phyloP scores from a whole-genome alignment of 345 rosid species.

The Hibiscus tridactylites region DNA sequence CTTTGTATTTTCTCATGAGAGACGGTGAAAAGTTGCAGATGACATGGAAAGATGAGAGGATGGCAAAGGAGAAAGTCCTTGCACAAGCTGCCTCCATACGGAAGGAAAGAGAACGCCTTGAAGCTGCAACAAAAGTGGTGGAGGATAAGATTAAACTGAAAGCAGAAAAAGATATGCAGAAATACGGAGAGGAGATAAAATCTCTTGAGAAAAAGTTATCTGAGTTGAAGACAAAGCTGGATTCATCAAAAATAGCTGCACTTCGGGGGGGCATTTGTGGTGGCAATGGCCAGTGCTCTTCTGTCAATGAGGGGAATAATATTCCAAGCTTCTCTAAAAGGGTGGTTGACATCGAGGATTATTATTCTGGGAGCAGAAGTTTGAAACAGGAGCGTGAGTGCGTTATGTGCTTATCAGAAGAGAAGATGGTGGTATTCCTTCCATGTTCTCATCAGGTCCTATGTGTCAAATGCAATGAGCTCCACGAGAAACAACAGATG shows the following conservation, averaged over 20 bases:
- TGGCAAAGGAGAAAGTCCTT: constrained; percentile 13
- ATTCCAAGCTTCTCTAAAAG: not conserved
- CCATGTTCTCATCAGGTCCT: constrained; percentile 68
- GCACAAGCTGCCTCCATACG: constrained; percentile 20
- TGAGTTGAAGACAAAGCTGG: constrained; percentile 30
- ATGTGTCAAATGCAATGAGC: constrained; percentile 41
- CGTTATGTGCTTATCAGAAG: constrained; percentile 58
- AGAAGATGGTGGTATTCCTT: constrained; percentile 44
- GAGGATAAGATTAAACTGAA: constrained; percentile 31
- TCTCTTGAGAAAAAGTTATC: constrained; percentile 28
- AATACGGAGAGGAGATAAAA: constrained; percentile 24
- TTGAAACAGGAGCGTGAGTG: constrained; percentile 25
- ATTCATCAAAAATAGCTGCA: constrained; percentile 40
- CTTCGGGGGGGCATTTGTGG: constrained; percentile 28
- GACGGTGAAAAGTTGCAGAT: constrained; percentile 18
- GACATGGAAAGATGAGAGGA: constrained; percentile 17
- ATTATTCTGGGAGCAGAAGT: constrained; percentile 3
- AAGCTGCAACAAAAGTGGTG: constrained; percentile 31
- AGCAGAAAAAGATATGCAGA: constrained; percentile 28
- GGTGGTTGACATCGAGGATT: not conserved
- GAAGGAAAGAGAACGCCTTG: constrained; percentile 30
- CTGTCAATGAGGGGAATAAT: not conserved
- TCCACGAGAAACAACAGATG: constrained; percentile 44
- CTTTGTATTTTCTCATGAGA: not conserved
- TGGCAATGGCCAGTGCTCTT: constrained; percentile 6